Percentiles rank a stretch among this genome's conserved stretches.
These are phyloP conservation scores for Ceratobasidium sp. DNA, from an alignment of 1,284 basidiomycete genomes.

Conservation along the genomic window DNA sequence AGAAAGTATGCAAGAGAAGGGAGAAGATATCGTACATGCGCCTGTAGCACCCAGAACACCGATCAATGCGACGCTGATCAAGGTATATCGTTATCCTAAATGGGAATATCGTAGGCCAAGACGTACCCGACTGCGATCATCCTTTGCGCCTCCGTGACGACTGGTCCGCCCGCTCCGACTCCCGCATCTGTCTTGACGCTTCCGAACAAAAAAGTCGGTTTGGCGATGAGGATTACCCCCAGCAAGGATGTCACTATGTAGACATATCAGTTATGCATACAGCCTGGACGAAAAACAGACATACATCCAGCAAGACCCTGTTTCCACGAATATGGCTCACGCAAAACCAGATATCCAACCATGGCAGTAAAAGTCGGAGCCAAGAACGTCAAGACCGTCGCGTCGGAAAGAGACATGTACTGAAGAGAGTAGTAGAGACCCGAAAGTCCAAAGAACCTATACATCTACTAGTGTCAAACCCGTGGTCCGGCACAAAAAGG, in stretches of 20 bases:
- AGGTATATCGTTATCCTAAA: background rate
- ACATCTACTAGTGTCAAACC: background rate
- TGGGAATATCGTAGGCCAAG: background rate
- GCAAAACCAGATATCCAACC: slow-evolving; percentile 71
- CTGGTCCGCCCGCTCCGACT: slow-evolving; percentile 6
- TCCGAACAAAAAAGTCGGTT: slow-evolving; percentile 40
- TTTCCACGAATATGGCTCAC: slow-evolving; percentile 65
- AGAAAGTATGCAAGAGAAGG: background rate
- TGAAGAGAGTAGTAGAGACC: slow-evolving; percentile 42
- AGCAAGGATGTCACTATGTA: slow-evolving; percentile 48
- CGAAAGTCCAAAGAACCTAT: slow-evolving; percentile 40
- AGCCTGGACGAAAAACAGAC: no score
- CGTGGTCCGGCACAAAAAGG: no score
- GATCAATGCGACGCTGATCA: slow-evolving; percentile 44
- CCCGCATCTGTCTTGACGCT: slow-evolving; percentile 9
- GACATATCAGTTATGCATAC: no score
- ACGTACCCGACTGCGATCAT: slow-evolving; percentile 46
- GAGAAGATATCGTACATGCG: slow-evolving; percentile 37
- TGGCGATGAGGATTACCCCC: slow-evolving; percentile 53
- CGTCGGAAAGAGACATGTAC: slow-evolving; percentile 42
- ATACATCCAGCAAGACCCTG: slow-evolving; percentile 56
- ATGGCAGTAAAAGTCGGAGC: slow-evolving; percentile 72
- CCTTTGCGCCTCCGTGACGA: slow-evolving; percentile 44
- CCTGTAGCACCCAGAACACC: slow-evolving; percentile 45
- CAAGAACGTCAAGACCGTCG: slow-evolving; percentile 49